A percentile compares a stretch with the other conserved stretches of the same genome.
These are phyloP conservation scores for Actinomortierella ambigua DNA, from an alignment of 371 early-diverging fungal genomes.

Conservation along the genomic window DNA sequence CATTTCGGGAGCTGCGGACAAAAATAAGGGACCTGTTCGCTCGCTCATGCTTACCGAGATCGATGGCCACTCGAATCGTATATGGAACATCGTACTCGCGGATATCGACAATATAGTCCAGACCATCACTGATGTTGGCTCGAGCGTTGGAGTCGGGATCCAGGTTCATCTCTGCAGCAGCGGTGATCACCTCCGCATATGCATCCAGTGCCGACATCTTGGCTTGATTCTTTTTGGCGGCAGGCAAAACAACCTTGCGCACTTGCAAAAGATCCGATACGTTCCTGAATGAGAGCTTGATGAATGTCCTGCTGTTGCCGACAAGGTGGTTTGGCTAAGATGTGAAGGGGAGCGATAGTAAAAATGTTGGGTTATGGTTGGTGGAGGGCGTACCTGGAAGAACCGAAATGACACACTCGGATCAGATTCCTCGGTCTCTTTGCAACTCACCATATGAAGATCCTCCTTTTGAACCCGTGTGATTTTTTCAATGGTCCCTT, in stretches of 20 bases:
- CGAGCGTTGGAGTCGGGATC: constrained; percentile 39
- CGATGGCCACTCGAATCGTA: constrained; percentile 92
- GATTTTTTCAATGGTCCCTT: constrained; percentile 66
- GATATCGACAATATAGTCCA: constrained; percentile 81
- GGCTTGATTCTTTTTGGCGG: constrained; percentile 70
- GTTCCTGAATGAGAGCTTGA: constrained; percentile 88
- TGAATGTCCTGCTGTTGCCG: constrained; percentile 70
- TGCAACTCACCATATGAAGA: constrained; percentile 73
- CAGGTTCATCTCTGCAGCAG: constrained; percentile 8
- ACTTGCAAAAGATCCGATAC: constrained; percentile 79
- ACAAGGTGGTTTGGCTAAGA: constrained; percentile 89
- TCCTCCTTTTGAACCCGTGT: constrained; percentile 81
- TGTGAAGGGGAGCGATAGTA: too few relatives aligned
- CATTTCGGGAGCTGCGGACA: background rate
- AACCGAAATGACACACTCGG: too few relatives aligned
- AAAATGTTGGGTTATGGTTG: too few relatives aligned
- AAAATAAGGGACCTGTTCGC: background rate
- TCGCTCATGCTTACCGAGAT: constrained; percentile 72
- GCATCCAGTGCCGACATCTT: constrained; percentile 64
- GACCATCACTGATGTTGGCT: constrained; percentile 45
- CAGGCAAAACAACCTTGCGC: constrained; percentile 73
- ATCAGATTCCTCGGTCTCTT: background rate
- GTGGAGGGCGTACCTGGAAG: too few relatives aligned
- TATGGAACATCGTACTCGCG: constrained; percentile 96
- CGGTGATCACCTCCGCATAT: constrained; percentile 62